These are phyloP conservation scores for Kalanchoe fedtschenkoi DNA, from an alignment of 164 flowering plant species.

Conservation along the genomic window DNA sequence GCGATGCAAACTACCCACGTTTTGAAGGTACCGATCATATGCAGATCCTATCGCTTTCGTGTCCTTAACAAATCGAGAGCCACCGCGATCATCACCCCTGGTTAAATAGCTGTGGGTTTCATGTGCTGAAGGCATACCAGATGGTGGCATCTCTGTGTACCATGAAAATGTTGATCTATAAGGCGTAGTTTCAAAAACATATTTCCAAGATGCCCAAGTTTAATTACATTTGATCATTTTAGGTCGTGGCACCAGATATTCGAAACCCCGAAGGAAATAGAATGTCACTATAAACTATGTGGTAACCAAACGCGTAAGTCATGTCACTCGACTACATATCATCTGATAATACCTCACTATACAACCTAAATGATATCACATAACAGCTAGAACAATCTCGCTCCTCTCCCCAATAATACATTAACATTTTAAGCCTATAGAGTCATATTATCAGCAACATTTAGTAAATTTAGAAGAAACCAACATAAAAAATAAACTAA, in stretches of 20 bases:
- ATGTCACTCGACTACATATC: no score
- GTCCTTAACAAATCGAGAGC: constrained; percentile 28
- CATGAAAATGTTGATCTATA: neutral
- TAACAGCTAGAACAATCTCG: no score
- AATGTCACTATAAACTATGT: no score
- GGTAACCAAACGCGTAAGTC: no score
- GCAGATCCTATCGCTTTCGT: constrained; percentile 50
- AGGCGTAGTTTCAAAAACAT: neutral
- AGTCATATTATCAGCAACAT: no score
- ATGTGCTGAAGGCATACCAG: constrained; percentile 26
- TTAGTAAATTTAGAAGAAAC: neutral
- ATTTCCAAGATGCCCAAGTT: neutral
- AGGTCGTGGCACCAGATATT: neutral
- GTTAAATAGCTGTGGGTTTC: constrained; percentile 34
- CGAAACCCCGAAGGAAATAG: no score
- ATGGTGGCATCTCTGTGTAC: constrained; percentile 25
- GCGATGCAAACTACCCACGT: constrained; percentile 18
- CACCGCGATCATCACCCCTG: constrained; percentile 36
- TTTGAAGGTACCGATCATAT: constrained; percentile 63
- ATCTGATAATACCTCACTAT: no score
- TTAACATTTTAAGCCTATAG: no score
- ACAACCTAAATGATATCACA: no score
- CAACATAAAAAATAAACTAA: no score
- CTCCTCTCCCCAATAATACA: no score
- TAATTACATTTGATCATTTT: neutral